Evolutionary conservation across 1,284 basidiomycete species (phyloP).

Genomic region (Marasmius oreades): DNA sequence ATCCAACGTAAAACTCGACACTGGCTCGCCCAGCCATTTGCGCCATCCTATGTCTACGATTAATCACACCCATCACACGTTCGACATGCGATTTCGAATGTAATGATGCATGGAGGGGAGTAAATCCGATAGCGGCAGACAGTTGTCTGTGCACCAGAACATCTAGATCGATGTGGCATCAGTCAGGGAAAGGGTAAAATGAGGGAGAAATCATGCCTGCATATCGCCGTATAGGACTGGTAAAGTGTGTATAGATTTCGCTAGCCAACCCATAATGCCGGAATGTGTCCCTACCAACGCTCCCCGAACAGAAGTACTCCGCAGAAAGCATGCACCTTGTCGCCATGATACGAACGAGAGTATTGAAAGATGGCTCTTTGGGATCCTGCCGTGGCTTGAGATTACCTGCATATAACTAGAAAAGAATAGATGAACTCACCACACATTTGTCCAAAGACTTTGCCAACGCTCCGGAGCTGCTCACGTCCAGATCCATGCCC

Average conservation of each 20-base stretch:
- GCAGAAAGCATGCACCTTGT: conserved; percentile 98
- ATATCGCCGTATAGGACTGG: conserved; percentile 90
- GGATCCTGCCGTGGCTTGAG: conserved; percentile 53
- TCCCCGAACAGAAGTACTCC: conserved; percentile 97
- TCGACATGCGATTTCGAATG: conserved; percentile 92
- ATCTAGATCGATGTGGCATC: conserved; percentile 44
- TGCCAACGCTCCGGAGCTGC: conserved; percentile 90
- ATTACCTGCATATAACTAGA: background rate
- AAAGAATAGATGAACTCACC: conserved; percentile 42
- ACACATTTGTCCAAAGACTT: conserved; percentile 86
- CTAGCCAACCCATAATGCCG: conserved; percentile 96
- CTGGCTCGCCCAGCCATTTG: conserved; percentile 96
- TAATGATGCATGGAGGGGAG: conserved; percentile 80
- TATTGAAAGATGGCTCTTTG: conserved; percentile 88
- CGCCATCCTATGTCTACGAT: conserved; percentile 91
- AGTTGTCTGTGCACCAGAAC: conserved; percentile 95
- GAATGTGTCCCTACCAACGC: conserved; percentile 89
- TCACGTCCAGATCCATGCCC: conserved; percentile 86
- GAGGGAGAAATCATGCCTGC: conserved; percentile 65
- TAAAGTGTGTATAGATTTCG: conserved; percentile 98
- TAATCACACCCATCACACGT: conserved; percentile 83
- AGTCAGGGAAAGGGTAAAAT: conserved; percentile 26
- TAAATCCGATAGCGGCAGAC: conserved; percentile 84
- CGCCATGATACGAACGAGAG: conserved; percentile 97
- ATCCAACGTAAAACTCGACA: conserved; percentile 96